Percentiles rank a stretch among this genome's conserved stretches.
These are phyloP conservation scores for Chenopodium quinoa DNA, from an alignment of 148 eudicot species.

Conservation along the genomic window DNA sequence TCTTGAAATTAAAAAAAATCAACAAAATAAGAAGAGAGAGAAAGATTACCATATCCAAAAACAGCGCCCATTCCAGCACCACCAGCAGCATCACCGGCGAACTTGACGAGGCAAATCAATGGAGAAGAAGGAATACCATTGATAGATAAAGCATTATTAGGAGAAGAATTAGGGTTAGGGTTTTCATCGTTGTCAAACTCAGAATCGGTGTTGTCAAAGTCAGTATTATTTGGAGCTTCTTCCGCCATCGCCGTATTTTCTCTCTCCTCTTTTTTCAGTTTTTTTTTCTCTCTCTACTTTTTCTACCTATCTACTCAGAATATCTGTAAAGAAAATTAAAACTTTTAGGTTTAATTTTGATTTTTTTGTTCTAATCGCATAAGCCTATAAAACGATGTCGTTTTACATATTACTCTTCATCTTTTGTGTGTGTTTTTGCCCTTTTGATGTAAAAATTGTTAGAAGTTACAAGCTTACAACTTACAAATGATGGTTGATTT, in stretches of 20 bases:
- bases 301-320: constrained; percentile 6
- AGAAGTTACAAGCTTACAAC: too few relatives aligned
- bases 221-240: constrained; percentile 39
- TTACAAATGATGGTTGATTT: too few relatives aligned
- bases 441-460: too few relatives aligned
- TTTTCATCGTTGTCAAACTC: constrained; percentile 24
- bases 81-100: constrained; percentile 66
- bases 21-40: constrained; percentile 5
- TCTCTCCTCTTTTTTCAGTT: neutral
- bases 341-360: neutral
- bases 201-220: constrained; percentile 24
- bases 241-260: constrained; percentile 35
- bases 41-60: constrained; percentile 66
- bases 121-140: constrained; percentile 41
- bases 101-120: constrained; percentile 56
- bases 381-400: too few relatives aligned
- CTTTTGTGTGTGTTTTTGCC: too few relatives aligned
- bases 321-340: neutral
- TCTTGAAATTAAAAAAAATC: neutral
- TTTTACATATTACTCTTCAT: too few relatives aligned
- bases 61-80: constrained; percentile 86
- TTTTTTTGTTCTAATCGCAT: too few relatives aligned
- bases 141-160: constrained; percentile 14
- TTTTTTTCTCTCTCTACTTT: too few relatives aligned
- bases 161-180: constrained; percentile 38